These are phyloP conservation scores for Scutellaria minor DNA, from an alignment of 257 asterid genomes.

Conservation along the genomic window DNA sequence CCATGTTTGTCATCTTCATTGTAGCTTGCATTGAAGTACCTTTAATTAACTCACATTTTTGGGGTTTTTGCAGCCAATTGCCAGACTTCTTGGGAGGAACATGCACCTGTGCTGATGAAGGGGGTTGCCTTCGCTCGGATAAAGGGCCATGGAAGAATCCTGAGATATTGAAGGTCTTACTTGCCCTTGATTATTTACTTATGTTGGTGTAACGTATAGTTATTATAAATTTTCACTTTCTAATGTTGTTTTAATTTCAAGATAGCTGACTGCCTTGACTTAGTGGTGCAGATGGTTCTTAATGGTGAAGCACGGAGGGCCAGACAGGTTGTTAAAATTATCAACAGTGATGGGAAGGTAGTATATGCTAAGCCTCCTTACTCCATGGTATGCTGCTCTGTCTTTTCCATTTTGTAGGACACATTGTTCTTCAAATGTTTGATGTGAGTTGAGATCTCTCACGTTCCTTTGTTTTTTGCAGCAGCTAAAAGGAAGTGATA, in stretches of 20 bases:
- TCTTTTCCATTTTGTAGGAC: slow-evolving; percentile 3
- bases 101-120: slow-evolving; percentile 81
- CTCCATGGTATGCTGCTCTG: slow-evolving; percentile 54
- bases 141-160: slow-evolving; percentile 99
- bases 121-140: slow-evolving; percentile 94
- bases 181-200: slow-evolving; percentile 13
- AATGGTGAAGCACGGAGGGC: slow-evolving; percentile 80
- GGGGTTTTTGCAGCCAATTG: slow-evolving; percentile 69
- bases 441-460: slow-evolving; percentile 25
- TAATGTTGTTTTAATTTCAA: slow-evolving; percentile 19
- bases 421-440: slow-evolving; percentile 9
- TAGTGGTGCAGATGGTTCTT: slow-evolving; percentile 70
- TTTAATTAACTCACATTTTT: slow-evolving; percentile 21
- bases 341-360: slow-evolving; percentile 94
- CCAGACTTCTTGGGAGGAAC: slow-evolving; percentile 94
- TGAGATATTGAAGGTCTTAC: slow-evolving; percentile 77
- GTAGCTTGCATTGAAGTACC: slow-evolving; percentile 3
- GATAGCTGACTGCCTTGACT: slow-evolving; percentile 33
- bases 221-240: slow-evolving; percentile 4
- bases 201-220: slow-evolving; percentile 9
- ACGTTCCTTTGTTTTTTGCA: slow-evolving; percentile 33
- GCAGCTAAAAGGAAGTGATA: slow-evolving; percentile 90
- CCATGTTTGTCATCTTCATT: slow-evolving; percentile 25
- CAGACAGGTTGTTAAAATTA: slow-evolving; percentile 90
- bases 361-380: slow-evolving; percentile 94